These are phyloP conservation scores for Puccinia coronata DNA, from an alignment of 1,284 basidiomycete genomes.

Conservation along the genomic window DNA sequence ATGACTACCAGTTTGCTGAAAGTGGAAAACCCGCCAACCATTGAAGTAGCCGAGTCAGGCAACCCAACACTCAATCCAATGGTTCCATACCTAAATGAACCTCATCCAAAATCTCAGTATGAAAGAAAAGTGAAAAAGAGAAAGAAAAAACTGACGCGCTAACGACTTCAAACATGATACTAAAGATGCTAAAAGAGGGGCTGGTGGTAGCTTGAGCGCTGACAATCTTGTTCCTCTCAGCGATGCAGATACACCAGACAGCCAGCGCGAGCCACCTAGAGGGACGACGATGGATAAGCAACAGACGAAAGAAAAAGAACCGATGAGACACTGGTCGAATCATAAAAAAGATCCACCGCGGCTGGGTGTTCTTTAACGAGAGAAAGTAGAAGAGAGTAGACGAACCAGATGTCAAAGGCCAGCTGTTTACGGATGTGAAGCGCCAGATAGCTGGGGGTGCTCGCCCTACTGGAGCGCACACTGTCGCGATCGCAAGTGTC, in stretches of 20 bases:
- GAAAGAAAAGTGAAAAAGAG: conserved; percentile 48
- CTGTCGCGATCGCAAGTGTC: not conserved
- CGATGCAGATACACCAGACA: conserved; percentile 58
- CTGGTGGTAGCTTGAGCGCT: conserved; percentile 47
- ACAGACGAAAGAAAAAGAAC: not conserved
- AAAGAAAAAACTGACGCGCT: conserved; percentile 35
- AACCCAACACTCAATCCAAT: conserved; percentile 81
- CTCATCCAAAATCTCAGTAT: conserved; percentile 65
- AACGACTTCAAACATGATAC: conserved; percentile 37
- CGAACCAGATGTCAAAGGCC: conserved; percentile 53
- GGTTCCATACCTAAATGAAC: conserved; percentile 83
- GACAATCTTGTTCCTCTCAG: conserved; percentile 56
- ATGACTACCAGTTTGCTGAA: conserved; percentile 84
- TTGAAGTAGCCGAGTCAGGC: conserved; percentile 66
- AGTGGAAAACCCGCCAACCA: conserved; percentile 74
- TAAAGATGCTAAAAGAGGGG: conserved; percentile 55
- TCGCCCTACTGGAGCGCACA: not conserved
- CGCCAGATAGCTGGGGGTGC: conserved; percentile 55
- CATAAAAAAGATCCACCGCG: too few relatives aligned
- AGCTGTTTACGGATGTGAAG: conserved; percentile 58
- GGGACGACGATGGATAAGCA: conserved; percentile 26
- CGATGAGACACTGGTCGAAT: too few relatives aligned
- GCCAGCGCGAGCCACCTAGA: conserved; percentile 58
- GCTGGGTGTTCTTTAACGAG: not conserved
- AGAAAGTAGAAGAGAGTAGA: not conserved